A percentile compares a stretch with the other conserved stretches of the same genome.
Conservation (phyloP, 805 yeast genomes). For the Spathaspora passalidarum region DNA sequence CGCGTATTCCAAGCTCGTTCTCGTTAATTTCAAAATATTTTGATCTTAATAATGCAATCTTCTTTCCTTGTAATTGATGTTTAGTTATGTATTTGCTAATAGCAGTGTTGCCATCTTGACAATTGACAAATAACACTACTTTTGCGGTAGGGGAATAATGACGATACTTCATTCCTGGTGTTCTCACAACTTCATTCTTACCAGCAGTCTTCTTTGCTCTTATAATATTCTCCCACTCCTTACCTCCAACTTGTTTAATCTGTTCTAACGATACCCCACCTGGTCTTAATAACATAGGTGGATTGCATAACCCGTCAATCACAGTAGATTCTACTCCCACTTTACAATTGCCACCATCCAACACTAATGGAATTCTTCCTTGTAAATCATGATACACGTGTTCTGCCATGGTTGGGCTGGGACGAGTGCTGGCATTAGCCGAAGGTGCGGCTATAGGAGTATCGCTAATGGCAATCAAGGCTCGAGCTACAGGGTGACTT, state of each 20-base stretch:
- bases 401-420: slow-evolving; percentile 85
- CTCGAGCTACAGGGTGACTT: slow-evolving; percentile 82
- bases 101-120: slow-evolving; percentile 40
- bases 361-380: slow-evolving; percentile 75
- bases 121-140: slow-evolving; percentile 62
- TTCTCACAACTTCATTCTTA: slow-evolving; percentile 64
- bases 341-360: slow-evolving; percentile 86
- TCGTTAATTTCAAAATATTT: slow-evolving; percentile 25
- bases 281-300: slow-evolving; percentile 89
- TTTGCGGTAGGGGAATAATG: slow-evolving; percentile 91
- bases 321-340: slow-evolving; percentile 96
- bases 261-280: slow-evolving; percentile 90
- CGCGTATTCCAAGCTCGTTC: not conserved
- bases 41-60: slow-evolving; percentile 53
- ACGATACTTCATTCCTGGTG: slow-evolving; percentile 97
- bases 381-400: slow-evolving; percentile 82
- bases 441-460: slow-evolving; percentile 96
- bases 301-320: slow-evolving; percentile 79
- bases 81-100: slow-evolving; percentile 22
- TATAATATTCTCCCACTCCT: slow-evolving; percentile 59
- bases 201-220: slow-evolving; percentile 69
- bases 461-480: slow-evolving; percentile 78
- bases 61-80: slow-evolving; percentile 14
- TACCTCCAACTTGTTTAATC: slow-evolving; percentile 63
- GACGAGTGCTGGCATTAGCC: slow-evolving; percentile 93